Evolutionary conservation across 257 asterid species (phyloP), one percentile per base, ranked within the genome.

Genomic region (Solanum clarkiae): DNA sequence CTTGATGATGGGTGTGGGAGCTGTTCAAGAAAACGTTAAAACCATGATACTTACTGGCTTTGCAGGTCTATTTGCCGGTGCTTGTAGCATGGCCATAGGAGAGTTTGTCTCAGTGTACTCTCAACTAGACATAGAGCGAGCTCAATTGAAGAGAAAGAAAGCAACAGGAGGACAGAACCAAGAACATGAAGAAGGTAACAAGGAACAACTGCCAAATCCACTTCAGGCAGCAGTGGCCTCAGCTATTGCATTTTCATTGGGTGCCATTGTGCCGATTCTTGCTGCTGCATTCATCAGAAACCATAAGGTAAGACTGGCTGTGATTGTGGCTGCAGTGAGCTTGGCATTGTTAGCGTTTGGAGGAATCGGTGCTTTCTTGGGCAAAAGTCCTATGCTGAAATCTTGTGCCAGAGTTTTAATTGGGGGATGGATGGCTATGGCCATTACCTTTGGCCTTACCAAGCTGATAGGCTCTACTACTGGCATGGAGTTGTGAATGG

Each of bases 381-480:
- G 95, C 32, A 80, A 85, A 79, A 70, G 80, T 70, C 92, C 92
- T 80, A 88, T 87, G 87, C 87, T 84, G 79, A 44, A 84, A 90
- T 91, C 95, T 72, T 72, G 57, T 22, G 57, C 81, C 40, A 72
- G 81, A 72, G 57, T 45, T n/a, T n/a, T 45, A 72, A n/a, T 93
- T 49, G 95, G 96, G 16, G 96, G 96, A 29, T 92, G 94, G 96
- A 62, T 92, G 95, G 96, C 97, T 10, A 93, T 93, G 97, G 91
- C 90, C 8, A 71, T 92, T 0, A 71, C 98, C 1, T 93, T 88
- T 88, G 96, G 96, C 1, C 91, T 93, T 10, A 93, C 95, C 71
- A 95, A 90, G 88, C 85, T 88, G 56, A 81, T 93, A 84, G 89
- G 90, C 72, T 69, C 54, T 70, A 70, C 92, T 6, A 86, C 74